Conservation (phyloP, 2,329 filamentous ascomycete species). For the Neofusicoccum parvum region DNA sequence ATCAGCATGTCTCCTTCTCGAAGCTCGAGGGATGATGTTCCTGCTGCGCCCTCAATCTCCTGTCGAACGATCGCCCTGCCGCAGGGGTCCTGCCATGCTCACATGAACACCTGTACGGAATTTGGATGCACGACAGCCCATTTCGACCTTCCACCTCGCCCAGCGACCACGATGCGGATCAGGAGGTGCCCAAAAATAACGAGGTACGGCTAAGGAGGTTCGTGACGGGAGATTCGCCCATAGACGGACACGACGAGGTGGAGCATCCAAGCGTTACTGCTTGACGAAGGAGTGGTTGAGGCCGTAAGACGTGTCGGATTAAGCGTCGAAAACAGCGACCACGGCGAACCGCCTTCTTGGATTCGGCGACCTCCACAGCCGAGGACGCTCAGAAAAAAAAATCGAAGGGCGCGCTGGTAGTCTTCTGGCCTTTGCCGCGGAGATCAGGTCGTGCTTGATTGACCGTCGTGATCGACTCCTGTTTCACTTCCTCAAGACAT, state of each 20-base stretch:
- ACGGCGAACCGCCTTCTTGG: background rate
- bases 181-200: background rate
- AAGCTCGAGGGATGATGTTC: background rate
- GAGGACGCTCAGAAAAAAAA: background rate
- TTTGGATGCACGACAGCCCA: background rate
- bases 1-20: background rate
- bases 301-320: background rate
- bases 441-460: constrained; percentile 9
- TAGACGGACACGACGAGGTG: background rate
- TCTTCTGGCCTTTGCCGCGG: background rate
- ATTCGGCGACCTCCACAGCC: background rate
- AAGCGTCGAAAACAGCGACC: background rate
- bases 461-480: constrained; percentile 15
- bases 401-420: background rate
- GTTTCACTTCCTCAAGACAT: constrained; percentile 9
- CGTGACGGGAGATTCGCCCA: background rate
- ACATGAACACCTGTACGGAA: background rate
- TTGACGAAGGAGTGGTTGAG: background rate
- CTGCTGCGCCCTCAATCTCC: background rate
- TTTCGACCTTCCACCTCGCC: background rate
- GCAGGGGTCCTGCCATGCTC: background rate
- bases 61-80: background rate
- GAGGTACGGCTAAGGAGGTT: background rate
- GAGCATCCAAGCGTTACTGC: background rate
- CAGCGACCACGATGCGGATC: background rate